A percentile compares a stretch with the other conserved stretches of the same genome.
phyloP scores from a whole-genome alignment of 768 basidiomycete species.

The Pulveroboletus sp. region DNA sequence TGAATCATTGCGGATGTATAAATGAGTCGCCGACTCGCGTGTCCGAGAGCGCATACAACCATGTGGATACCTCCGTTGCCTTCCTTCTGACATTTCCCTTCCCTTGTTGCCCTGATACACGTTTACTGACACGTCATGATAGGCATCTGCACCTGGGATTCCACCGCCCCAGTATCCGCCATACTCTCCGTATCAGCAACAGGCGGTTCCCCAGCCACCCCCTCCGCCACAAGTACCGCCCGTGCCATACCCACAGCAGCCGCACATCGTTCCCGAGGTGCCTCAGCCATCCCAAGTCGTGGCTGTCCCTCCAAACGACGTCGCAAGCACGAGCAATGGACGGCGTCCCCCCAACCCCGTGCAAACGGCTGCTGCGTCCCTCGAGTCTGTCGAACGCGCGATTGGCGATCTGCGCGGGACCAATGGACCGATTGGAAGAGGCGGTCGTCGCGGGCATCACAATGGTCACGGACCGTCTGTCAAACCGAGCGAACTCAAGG shows the following conservation, averaged over 20 bases:
- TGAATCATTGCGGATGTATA: constrained; percentile 49
- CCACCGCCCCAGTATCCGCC: constrained; percentile 29
- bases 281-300: constrained; percentile 17
- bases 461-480: constrained; percentile 22
- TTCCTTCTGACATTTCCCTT: constrained; percentile 46
- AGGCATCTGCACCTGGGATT: constrained; percentile 51
- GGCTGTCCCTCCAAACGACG: constrained; percentile 23
- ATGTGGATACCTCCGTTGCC: constrained; percentile 60
- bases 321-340: constrained; percentile 24
- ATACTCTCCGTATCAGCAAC: constrained; percentile 32
- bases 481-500: constrained; percentile 42
- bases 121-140: constrained; percentile 13
- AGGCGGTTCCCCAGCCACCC: constrained; percentile 29
- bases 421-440: constrained; percentile 36
- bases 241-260: constrained; percentile 26
- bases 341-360: constrained; percentile 47
- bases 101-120: background rate
- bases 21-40: constrained; percentile 30
- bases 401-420: constrained; percentile 48
- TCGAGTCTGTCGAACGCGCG: constrained; percentile 67
- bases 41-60: constrained; percentile 46
- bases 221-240: constrained; percentile 30
- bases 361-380: constrained; percentile 70
- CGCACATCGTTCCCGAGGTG: constrained; percentile 26
- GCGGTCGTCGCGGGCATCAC: constrained; percentile 36